These are phyloP conservation scores for Exophiala oligosperma DNA, from an alignment of 2,329 filamentous ascomycete genomes.

Conservation along the genomic window DNA sequence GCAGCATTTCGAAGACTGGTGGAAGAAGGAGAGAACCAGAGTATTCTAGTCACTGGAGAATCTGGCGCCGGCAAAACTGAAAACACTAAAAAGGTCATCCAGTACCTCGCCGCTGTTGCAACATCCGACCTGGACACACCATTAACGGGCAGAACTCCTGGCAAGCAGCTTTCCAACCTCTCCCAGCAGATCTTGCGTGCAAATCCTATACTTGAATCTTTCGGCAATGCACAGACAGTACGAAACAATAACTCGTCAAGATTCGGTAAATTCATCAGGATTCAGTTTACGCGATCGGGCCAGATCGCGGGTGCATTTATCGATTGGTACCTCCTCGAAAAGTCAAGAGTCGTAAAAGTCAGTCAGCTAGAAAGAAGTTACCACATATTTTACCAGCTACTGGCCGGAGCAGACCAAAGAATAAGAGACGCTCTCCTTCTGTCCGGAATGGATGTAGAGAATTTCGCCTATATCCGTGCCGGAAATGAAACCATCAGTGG, in stretches of 20 bases:
- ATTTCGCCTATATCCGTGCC: constrained; percentile 88
- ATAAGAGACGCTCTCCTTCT: constrained; percentile 78
- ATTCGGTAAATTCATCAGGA: constrained; percentile 98
- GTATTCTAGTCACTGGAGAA: constrained; percentile 96
- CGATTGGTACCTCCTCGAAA: constrained; percentile 97
- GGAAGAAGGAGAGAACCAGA: constrained; percentile 93
- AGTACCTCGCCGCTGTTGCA: constrained; percentile 93
- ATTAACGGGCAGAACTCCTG: constrained; percentile 55
- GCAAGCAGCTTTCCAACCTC: constrained; percentile 74
- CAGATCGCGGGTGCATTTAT: constrained; percentile 96
- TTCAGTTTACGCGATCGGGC: constrained; percentile 85
- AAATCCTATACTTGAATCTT: constrained; percentile 96
- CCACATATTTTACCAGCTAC: constrained; percentile 93
- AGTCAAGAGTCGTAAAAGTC: constrained; percentile 91
- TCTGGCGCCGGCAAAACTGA: constrained; percentile 98
- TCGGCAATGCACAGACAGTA: constrained; percentile 96
- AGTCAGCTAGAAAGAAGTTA: constrained; percentile 91
- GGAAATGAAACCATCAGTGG: constrained; percentile 91
- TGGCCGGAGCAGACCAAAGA: constrained; percentile 74
- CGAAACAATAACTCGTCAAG: constrained; percentile 98
- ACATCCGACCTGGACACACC: constrained; percentile 68
- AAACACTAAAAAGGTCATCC: constrained; percentile 99
- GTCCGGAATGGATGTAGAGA: constrained; percentile 71
- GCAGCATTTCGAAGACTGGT: constrained; percentile 94
- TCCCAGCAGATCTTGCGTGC: constrained; percentile 95